Evolutionary conservation across 2,329 filamentous ascomycete genomes (phyloP).

Genomic region (Arthrocladium fulminans): DNA sequence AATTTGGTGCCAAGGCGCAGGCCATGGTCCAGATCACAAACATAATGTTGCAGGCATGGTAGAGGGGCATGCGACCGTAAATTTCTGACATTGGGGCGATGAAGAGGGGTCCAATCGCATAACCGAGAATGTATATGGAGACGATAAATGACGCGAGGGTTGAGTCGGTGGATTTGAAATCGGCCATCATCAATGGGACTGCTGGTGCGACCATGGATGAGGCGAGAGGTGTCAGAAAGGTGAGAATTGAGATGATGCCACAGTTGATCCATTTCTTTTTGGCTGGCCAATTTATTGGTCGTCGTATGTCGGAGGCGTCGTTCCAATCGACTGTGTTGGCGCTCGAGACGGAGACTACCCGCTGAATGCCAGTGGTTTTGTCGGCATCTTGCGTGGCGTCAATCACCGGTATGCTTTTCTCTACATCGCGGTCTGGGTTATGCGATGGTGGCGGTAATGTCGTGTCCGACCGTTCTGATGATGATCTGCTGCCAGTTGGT

Average conservation of each 20-base stretch:
- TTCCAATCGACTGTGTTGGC: constrained; percentile 49
- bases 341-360: neutral
- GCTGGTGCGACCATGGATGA: constrained; percentile 40
- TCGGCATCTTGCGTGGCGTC: constrained; percentile 17
- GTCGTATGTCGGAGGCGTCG: constrained; percentile 46
- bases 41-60: constrained; percentile 49
- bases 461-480: neutral
- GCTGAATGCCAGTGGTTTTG: neutral
- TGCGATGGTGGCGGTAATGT: neutral
- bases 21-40: constrained; percentile 57
- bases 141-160: constrained; percentile 43
- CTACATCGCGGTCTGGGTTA: constrained; percentile 5
- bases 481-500: neutral
- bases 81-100: constrained; percentile 54
- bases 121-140: constrained; percentile 51
- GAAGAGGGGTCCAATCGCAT: constrained; percentile 48
- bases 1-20: constrained; percentile 47
- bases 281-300: constrained; percentile 53
- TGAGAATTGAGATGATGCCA: constrained; percentile 18
- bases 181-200: constrained; percentile 32
- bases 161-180: constrained; percentile 39
- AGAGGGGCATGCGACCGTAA: constrained; percentile 52
- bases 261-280: constrained; percentile 35
- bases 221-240: constrained; percentile 20
- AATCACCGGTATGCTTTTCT: constrained; percentile 16